Evolutionary conservation across 2,329 filamentous ascomycete genomes (phyloP), one percentile per base, ranked within the genome.

Genomic region (Cytospora piceicola): DNA sequence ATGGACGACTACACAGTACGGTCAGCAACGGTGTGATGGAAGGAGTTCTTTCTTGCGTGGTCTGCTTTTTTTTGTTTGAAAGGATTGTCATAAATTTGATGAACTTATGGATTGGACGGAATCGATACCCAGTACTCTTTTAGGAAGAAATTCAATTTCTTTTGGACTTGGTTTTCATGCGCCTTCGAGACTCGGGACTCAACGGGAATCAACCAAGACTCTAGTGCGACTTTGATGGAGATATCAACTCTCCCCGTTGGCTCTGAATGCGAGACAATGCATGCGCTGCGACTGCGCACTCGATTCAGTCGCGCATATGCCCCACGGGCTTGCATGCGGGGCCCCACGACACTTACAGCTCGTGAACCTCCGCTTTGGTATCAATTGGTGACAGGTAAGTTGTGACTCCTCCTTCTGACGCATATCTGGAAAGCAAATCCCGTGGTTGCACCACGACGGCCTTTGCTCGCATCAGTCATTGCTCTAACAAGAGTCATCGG

Each of bases 61-160:
- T n/a, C 56, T 53, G 9, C 30, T 34, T 46, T 46, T n/a, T 56
- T 53, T 4, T 24, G 15, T 49, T 34, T 42, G 24, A 59, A 32
- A 39, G 46, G 42, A 29, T 22, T 60, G 46, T 59, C 46, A 39
- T 27, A 51, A 49, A 49, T 52, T 61, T 64, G 62, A 65, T 65
- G 61, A 63, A 67, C 49, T 67, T 67, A 67, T 60, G 65, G 61
- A 61, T 65, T 67, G 65, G 61, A 67, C 65, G 65, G 65, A 67
- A 67, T 67, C 65, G 65, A 67, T 67, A 67, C 65, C 65, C 65
- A 67, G 58, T 58, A 67, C 62, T 51, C 52, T 54, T 49, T 49
- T 67, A 67, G 62, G 55, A 61, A 65, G 46, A 55, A 64, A 61
- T 61, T 52, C 34, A 57, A 20, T 51, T 63, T 51, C 39, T 30